Percentiles rank a stretch among this genome's conserved stretches.
phyloP scores from a whole-genome alignment of 148 eudicot genomes.

The Vaccinium macrocarpon region DNA sequence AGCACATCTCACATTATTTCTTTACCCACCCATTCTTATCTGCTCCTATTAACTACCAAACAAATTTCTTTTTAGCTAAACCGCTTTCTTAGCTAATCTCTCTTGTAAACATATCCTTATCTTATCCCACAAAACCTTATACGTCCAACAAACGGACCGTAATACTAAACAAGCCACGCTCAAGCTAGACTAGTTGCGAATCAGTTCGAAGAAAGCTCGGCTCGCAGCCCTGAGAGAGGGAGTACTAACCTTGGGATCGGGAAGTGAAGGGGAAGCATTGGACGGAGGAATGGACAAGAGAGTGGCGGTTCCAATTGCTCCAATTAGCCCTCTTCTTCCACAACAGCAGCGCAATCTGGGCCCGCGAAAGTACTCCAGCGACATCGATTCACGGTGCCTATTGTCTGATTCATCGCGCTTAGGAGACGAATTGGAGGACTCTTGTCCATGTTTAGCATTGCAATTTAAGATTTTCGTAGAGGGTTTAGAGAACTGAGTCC shows the following conservation, averaged over 20 bases:
- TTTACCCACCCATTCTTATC: too few relatives aligned
- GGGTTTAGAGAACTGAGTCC: not conserved
- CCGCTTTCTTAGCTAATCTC: too few relatives aligned
- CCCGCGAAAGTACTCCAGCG: not conserved
- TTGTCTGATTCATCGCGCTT: not conserved
- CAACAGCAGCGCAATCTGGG: conserved; percentile 32
- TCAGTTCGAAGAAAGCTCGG: too few relatives aligned
- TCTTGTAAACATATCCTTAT: too few relatives aligned
- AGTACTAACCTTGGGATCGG: conserved; percentile 37
- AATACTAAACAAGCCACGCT: too few relatives aligned
- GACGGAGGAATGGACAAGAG: conserved; percentile 25
- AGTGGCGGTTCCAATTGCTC: conserved; percentile 21
- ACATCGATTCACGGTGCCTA: not conserved
- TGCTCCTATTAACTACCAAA: too few relatives aligned
- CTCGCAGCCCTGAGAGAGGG: not conserved
- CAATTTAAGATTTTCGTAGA: not conserved
- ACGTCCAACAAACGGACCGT: too few relatives aligned
- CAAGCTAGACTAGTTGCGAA: too few relatives aligned
- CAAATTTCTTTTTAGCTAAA: too few relatives aligned
- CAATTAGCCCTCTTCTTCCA: conserved; percentile 47
- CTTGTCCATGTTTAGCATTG: not conserved
- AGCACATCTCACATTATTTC: too few relatives aligned
- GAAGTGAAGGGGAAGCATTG: conserved; percentile 21
- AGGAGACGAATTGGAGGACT: not conserved
- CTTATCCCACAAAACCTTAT: too few relatives aligned